phyloP scores from a whole-genome alignment of 163 green algal species.

The Chlamydomonas reinhardtii region DNA sequence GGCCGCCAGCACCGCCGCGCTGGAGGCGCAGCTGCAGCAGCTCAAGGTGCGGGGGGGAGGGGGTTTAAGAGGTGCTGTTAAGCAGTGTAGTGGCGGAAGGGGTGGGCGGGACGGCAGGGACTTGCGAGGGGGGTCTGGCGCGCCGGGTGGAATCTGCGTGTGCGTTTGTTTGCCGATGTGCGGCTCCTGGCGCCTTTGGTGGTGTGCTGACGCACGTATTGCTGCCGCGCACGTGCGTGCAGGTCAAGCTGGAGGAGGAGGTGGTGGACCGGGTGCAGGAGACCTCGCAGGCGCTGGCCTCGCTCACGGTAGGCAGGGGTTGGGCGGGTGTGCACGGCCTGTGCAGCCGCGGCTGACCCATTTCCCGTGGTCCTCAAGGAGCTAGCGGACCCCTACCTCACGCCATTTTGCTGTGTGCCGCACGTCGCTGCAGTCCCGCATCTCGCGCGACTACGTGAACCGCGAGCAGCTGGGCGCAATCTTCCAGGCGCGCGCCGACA shows the following conservation, averaged over 20 bases:
- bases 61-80: too few species aligned
- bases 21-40: slow-evolving; percentile 13
- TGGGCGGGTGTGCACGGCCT: too few species aligned
- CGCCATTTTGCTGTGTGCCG: too few species aligned
- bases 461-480: slow-evolving; percentile 49
- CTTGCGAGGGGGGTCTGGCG: too few species aligned
- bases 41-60: slow-evolving; percentile 9
- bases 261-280: not conserved
- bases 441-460: slow-evolving; percentile 44
- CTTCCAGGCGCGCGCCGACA: slow-evolving; percentile 52
- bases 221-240: not conserved
- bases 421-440: slow-evolving; percentile 10
- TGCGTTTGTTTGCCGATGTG: too few species aligned
- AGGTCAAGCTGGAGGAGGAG: not conserved
- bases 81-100: too few species aligned
- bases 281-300: not conserved
- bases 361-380: too few species aligned
- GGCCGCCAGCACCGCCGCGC: not conserved
- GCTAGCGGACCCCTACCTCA: too few species aligned
- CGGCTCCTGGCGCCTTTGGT: too few species aligned
- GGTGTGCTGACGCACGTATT: not conserved
- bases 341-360: too few species aligned
- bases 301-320: slow-evolving; percentile 22
- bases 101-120: too few species aligned
- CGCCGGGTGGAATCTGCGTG: too few species aligned